These are phyloP conservation scores for Pestalotiopsis sp. DNA, from an alignment of 2,329 filamentous ascomycete genomes.

Conservation along the genomic window DNA sequence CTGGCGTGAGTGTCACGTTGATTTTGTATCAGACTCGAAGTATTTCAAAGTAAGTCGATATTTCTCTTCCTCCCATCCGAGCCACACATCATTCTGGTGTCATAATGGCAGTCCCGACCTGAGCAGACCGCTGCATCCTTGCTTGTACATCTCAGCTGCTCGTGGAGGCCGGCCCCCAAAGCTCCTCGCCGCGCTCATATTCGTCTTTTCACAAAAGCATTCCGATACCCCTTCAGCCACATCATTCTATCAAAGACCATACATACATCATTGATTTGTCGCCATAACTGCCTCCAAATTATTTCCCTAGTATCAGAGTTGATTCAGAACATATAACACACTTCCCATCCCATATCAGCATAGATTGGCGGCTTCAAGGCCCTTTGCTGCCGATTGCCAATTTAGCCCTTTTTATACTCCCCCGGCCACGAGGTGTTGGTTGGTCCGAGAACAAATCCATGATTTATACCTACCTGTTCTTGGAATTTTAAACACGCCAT, in stretches of 20 bases:
- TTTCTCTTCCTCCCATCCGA: neutral
- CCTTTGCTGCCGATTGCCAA: neutral
- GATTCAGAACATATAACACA: neutral
- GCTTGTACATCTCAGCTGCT: neutral
- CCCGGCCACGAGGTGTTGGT: neutral
- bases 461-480: neutral
- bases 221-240: too few species aligned
- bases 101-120: neutral
- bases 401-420: constrained; percentile 1
- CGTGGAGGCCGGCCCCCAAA: too few species aligned
- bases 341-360: neutral
- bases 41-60: neutral
- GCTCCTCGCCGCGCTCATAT: too few species aligned
- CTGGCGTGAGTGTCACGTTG: neutral
- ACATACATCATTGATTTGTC: neutral
- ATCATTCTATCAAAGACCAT: too few species aligned
- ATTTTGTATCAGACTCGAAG: neutral
- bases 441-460: neutral
- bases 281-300: neutral
- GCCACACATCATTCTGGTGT: neutral
- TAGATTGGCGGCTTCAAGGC: neutral
- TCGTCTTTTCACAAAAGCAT: too few species aligned
- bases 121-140: neutral
- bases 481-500: neutral
- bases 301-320: neutral